phyloP scores from a whole-genome alignment of 495 filamentous ascomycete genomes.

The Lasiosphaeria hispida region DNA sequence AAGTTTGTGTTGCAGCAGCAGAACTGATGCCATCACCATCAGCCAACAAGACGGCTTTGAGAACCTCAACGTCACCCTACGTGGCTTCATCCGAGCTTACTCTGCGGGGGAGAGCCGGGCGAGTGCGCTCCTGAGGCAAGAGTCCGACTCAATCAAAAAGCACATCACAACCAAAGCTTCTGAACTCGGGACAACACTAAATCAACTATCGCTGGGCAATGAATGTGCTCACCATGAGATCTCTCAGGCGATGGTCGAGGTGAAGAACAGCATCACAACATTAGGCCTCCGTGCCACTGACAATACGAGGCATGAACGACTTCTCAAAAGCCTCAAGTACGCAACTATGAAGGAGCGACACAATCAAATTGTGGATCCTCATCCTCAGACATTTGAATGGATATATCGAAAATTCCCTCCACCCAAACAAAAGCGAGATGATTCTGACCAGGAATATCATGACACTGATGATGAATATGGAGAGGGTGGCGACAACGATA shows the following conservation, averaged over 20 bases:
- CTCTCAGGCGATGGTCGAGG: background rate
- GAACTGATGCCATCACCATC: constrained; percentile 1
- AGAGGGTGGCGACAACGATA: too few species aligned
- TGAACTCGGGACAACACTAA: background rate
- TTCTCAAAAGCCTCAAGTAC: constrained; percentile 14
- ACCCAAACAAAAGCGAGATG: background rate
- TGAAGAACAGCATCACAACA: background rate
- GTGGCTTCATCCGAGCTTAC: background rate
- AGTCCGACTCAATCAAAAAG: background rate
- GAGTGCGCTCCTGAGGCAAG: background rate
- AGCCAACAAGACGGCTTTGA: background rate
- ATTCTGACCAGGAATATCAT: background rate
- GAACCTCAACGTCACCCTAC: constrained; percentile 2
- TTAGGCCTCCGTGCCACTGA: background rate
- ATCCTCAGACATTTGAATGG: constrained; percentile 4
- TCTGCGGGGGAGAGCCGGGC: constrained; percentile 1
- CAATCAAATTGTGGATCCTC: constrained; percentile 7
- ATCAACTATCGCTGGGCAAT: background rate
- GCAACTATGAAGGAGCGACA: constrained; percentile 8
- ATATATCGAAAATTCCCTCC: too few species aligned
- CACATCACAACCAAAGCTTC: background rate
- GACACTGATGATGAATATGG: too few species aligned
- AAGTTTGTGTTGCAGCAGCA: background rate
- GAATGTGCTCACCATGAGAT: background rate
- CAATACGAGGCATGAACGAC: background rate